A percentile compares a stretch with the other conserved stretches of the same genome.
These are phyloP conservation scores for Pluteus cervinus DNA, from an alignment of 768 basidiomycete genomes.

Conservation along the genomic window DNA sequence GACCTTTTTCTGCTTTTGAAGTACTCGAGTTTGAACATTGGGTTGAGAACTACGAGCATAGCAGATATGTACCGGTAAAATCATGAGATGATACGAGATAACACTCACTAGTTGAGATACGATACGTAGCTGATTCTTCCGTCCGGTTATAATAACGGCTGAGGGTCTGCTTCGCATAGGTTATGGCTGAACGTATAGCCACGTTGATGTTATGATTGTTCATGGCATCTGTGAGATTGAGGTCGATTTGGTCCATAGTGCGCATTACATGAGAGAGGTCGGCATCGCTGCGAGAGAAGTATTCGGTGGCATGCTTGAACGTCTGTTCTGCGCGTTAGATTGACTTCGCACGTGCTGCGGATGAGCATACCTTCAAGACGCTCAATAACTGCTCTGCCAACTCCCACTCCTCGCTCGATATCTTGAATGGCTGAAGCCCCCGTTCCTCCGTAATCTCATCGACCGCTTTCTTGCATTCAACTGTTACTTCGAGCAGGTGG, in stretches of 20 bases:
- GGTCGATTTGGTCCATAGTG: constrained; percentile 26
- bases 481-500: constrained; percentile 28
- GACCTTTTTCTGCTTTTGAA: constrained; percentile 23
- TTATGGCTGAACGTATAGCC: constrained; percentile 13
- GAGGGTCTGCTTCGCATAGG: constrained; percentile 15
- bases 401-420: background rate
- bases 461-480: constrained; percentile 16
- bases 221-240: constrained; percentile 6
- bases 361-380: background rate
- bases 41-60: constrained; percentile 26
- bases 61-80: background rate
- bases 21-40: constrained; percentile 27
- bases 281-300: constrained; percentile 17
- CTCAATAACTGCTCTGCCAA: background rate
- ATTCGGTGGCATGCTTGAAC: constrained; percentile 21
- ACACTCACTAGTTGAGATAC: constrained; percentile 21
- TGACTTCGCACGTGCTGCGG: too few species aligned
- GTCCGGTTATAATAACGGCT: constrained; percentile 20
- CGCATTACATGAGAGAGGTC: constrained; percentile 25
- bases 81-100: background rate
- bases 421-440: background rate
- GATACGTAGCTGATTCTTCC: constrained; percentile 16
- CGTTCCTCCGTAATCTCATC: background rate
- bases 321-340: constrained; percentile 11
- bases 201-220: background rate